Base-by-base conservation (phyloP, 345 rosid species). In the Moringa oleifera region DNA sequence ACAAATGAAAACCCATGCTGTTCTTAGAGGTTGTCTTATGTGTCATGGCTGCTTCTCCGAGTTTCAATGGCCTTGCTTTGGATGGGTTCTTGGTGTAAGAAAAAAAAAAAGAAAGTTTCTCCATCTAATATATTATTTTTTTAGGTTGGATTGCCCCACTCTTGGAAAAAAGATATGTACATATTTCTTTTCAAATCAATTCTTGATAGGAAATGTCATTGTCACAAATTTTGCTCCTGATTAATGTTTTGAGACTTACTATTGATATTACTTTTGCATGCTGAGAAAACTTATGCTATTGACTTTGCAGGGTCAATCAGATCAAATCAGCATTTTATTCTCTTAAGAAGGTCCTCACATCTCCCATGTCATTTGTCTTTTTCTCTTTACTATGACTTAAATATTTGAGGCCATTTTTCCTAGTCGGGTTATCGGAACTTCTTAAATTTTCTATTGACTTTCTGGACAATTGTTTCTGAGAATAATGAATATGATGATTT, bases 251-350 rank as follows among this genome's bases (percentile, higher is more conserved):
- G 18, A 18, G 16, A 7, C 55, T 18, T 23, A 31, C 4, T 46
- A 18, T 37, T 41, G 47, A 41, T 41, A 11, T 33, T 58, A 33
- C 37, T 58, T 15, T 45, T 50, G 10, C 5, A 45, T 15, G 20
- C 62, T 47, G 11, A 51, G 23, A 49, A 33, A 25, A 49, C 23
- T 41, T 1, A 18, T 56, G 1, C 23, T 31, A 41, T 53, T 65
- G 54, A 62, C 57, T 65, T 57, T 66, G 51, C 85, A 92, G 96
- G 81, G 81, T 87, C 76, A 77, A 80, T 74, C 91, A 92, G 81
- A 92, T 92, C 81, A 89, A 92, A 67, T 92, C 98, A 74, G 84
- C 95, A 56, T 92, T 92, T 75, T 89, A 92, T 73, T 85, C 95
- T 21, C 59, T 92, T 66, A 8, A 91, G 7, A 92, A 87, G 96